These are phyloP conservation scores for Pleurotus pulmonarius DNA, from an alignment of 768 basidiomycete species.

Conservation along the genomic window DNA sequence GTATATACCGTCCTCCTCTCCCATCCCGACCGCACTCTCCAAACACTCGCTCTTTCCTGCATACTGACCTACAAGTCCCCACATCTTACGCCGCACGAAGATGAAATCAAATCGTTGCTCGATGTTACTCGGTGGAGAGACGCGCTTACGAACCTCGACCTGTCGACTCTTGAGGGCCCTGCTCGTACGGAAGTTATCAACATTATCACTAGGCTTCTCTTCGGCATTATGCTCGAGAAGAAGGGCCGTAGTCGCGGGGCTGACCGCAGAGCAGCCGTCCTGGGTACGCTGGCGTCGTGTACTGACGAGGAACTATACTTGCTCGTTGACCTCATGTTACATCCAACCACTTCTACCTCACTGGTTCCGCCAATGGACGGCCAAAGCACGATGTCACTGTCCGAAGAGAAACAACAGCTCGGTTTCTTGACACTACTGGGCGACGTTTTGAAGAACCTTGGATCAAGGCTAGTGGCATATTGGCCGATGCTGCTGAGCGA, in stretches of 20 bases:
- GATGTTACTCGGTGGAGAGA: constrained; percentile 92
- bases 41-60: constrained; percentile 72
- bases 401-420: constrained; percentile 63
- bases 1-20: constrained; percentile 77
- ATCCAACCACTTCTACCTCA: constrained; percentile 48
- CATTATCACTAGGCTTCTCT: constrained; percentile 71
- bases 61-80: constrained; percentile 79
- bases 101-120: constrained; percentile 65
- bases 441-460: constrained; percentile 80
- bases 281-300: constrained; percentile 68
- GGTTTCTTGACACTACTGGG: constrained; percentile 85
- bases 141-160: constrained; percentile 68
- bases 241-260: constrained; percentile 65
- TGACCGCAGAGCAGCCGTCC: constrained; percentile 70
- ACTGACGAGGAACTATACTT: constrained; percentile 68
- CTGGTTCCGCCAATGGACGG: constrained; percentile 16
- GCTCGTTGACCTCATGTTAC: constrained; percentile 85
- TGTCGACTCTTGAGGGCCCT: constrained; percentile 46
- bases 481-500: constrained; percentile 78
- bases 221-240: constrained; percentile 83
- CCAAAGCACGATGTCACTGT: constrained; percentile 24
- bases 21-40: constrained; percentile 78
- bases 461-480: constrained; percentile 58
- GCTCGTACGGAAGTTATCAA: constrained; percentile 68
- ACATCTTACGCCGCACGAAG: constrained; percentile 49